Evolutionary conservation across 768 basidiomycete genomes (phyloP), one percentile per base, ranked within the genome.

Genomic region (Leccinum disarticulatum): DNA sequence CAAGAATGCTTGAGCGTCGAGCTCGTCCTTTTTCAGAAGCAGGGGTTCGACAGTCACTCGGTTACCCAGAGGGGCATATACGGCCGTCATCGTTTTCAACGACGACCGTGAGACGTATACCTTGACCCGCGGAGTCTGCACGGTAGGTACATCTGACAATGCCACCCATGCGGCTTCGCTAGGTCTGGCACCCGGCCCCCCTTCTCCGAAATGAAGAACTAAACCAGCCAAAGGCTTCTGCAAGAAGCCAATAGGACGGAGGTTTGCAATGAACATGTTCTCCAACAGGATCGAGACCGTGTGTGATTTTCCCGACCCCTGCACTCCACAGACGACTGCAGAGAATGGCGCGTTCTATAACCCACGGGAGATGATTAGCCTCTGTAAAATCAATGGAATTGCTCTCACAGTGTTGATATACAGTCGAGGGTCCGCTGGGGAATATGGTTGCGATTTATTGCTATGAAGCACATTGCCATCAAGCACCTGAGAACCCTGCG

Each of bases 221-320:
- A 91, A 76, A 0, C 87, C 88, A 4, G 78, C 77, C 1, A 91
- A 77, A 0, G 87, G 74, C 60, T 82, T 84, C 28, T 79, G 68
- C 8, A 87, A 69, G 0, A 68, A 69, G 0, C 90, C 89, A 17
- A 84, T 81, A 0, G 77, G 63, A 2, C 77, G 64, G 57, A 80
- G 79, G 14, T 76, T 72, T 0, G 85, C 63, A n/a, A 90, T 81
- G 8, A 90, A 75, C 84, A 90, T 87, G 60, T 78, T 86, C 67
- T 91, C 90, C 0, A 91, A 67, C 6, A 91, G 75, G 0, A 86
- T 81, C 0, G 88, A 84, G 2, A 88, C 82, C 0, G 87, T 88
- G 54, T 91, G 88, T 0, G 87, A 89, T 65, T 91, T 90, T 9
- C 88, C 88, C 0, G 88, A 86, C 1, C 89, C 87, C 74, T 90